Conservation (phyloP, 1,284 basidiomycete species). For the Pyrrhoderma noxium region DNA sequence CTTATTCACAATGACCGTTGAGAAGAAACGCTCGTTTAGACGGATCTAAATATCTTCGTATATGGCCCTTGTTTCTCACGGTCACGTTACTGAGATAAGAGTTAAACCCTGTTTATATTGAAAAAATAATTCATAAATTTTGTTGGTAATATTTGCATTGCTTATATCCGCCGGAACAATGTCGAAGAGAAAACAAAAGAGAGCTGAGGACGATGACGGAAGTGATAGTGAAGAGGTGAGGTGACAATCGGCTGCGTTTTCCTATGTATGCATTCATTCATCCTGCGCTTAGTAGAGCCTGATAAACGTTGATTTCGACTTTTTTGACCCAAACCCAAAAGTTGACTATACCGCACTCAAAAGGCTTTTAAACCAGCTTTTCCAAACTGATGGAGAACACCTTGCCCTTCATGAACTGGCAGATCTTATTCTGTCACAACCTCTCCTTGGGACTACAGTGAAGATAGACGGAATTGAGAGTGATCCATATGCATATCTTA, state of each 20-base stretch:
- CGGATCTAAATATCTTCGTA: too few species aligned
- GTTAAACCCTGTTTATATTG: too few species aligned
- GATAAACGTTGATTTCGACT: slow-evolving; percentile 87
- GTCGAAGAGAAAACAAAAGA: slow-evolving; percentile 18
- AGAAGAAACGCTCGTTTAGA: too few species aligned
- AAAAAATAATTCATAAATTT: too few species aligned
- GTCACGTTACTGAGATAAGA: too few species aligned
- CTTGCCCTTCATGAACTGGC: slow-evolving; percentile 68
- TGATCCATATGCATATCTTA: slow-evolving; percentile 82
- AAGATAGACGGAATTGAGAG: slow-evolving; percentile 87
- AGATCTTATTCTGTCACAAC: slow-evolving; percentile 69
- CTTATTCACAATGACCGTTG: too few species aligned
- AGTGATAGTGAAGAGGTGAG: slow-evolving; percentile 15
- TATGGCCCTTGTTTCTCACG: too few species aligned
- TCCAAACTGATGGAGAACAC: slow-evolving; percentile 71
- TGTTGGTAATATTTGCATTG: too few species aligned
- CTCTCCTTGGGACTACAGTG: slow-evolving; percentile 80
- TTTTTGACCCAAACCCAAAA: slow-evolving; percentile 76
- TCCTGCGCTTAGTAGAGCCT: slow-evolving; percentile 38
- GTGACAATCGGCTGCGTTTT: neutral
- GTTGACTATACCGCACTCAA: slow-evolving; percentile 86
- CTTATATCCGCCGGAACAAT: too few species aligned
- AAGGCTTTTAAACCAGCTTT: slow-evolving; percentile 71
- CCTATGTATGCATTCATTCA: neutral
- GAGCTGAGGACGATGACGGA: slow-evolving; percentile 16